Evolutionary conservation across 805 yeast species (phyloP).

Genomic region (Limtongia smithiae): DNA sequence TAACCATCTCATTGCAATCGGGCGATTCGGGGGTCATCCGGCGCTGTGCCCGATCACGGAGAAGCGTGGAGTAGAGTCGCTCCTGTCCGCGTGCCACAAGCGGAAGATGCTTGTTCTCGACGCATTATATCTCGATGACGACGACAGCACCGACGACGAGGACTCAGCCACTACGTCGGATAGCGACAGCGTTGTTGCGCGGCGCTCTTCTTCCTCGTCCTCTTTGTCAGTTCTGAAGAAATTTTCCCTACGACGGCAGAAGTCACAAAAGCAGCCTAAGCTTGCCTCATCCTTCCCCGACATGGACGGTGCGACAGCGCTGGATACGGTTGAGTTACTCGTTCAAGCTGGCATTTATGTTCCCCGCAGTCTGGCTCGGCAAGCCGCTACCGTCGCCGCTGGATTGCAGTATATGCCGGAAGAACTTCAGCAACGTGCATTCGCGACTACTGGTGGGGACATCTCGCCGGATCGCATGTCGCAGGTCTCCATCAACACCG

Average conservation of each 20-base stretch:
- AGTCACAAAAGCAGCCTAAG: conserved; percentile 2
- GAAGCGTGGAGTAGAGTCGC: not conserved
- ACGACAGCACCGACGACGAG: not conserved
- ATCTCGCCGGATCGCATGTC: not conserved
- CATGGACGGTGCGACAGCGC: conserved; percentile 20
- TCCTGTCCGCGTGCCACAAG: not conserved
- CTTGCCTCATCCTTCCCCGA: conserved; percentile 15
- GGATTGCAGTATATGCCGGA: not conserved
- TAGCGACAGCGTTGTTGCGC: conserved; percentile 1
- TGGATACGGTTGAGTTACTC: conserved; percentile 17
- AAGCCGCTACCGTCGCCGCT: conserved; percentile 5
- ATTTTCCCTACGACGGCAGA: conserved; percentile 3
- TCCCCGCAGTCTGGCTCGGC: conserved; percentile 7
- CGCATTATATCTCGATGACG: conserved; percentile 11
- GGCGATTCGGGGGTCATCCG: conserved; percentile 21
- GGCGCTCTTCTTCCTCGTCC: conserved; percentile 10
- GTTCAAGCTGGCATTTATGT: conserved; percentile 10
- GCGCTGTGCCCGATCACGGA: conserved; percentile 5
- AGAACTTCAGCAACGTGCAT: not conserved
- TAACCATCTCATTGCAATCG: conserved; percentile 23
- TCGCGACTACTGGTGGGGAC: not conserved
- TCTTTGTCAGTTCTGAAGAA: conserved; percentile 1
- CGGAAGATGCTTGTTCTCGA: conserved; percentile 16
- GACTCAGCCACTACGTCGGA: not conserved
- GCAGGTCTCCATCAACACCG: too few species aligned